Conservation (phyloP, 805 yeast genomes). For the Sugiyamaella americana region DNA sequence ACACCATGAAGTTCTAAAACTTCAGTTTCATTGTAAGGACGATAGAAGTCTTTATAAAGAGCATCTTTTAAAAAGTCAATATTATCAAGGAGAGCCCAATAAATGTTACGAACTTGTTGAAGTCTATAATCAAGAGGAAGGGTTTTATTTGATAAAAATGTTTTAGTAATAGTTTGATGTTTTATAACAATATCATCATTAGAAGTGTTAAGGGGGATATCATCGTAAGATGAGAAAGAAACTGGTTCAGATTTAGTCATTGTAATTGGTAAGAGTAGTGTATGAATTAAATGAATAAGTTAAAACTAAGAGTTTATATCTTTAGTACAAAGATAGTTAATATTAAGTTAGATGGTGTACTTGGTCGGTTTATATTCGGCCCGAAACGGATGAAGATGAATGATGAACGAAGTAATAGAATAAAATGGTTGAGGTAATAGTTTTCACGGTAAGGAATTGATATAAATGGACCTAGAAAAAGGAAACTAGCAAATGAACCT, state of each 20-base stretch:
- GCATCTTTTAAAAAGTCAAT: slow-evolving; percentile 51
- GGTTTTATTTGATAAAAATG: slow-evolving; percentile 43
- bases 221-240: slow-evolving; percentile 9
- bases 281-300: no score
- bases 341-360: no score
- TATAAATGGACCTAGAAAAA: no score
- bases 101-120: slow-evolving; percentile 60
- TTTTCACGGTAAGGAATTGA: no score
- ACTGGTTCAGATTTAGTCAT: not conserved
- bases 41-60: slow-evolving; percentile 58
- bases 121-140: slow-evolving; percentile 50
- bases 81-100: slow-evolving; percentile 56
- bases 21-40: slow-evolving; percentile 56
- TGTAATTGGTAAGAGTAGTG: no score
- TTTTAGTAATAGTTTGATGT: slow-evolving; percentile 38
- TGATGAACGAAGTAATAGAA: no score
- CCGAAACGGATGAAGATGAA: no score
- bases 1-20: slow-evolving; percentile 49
- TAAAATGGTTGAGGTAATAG: no score
- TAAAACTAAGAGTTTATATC: no score
- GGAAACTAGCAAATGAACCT: no score
- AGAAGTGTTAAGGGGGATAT: slow-evolving; percentile 34
- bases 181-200: slow-evolving; percentile 43
- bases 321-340: no score
- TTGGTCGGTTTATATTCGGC: no score